Percentiles rank a stretch among this genome's conserved stretches.
Evolutionary conservation across 495 filamentous ascomycete genomes (phyloP).

Genomic region (Podospora conica): DNA sequence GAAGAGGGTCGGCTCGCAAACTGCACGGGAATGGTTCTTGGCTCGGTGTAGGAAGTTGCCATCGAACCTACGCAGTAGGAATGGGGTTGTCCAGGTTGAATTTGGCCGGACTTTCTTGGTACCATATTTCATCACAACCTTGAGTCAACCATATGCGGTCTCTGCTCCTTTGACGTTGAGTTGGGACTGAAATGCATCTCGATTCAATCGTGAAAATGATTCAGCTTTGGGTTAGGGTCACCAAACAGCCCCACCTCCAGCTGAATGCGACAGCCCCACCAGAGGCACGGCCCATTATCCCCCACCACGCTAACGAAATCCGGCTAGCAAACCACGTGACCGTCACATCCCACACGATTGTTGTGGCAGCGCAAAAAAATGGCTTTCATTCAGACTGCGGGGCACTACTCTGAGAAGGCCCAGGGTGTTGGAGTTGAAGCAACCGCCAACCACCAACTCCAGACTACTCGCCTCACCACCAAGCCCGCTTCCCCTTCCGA

Average conservation of each 20-base stretch:
- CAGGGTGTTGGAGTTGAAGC: slow-evolving; percentile 4
- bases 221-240: background rate
- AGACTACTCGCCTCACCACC: slow-evolving; percentile 3
- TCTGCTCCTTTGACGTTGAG: background rate
- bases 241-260: background rate
- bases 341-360: slow-evolving; percentile 4
- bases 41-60: background rate
- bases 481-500: slow-evolving; percentile 2
- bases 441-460: slow-evolving; percentile 1
- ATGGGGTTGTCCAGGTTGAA: background rate
- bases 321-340: slow-evolving; percentile 2
- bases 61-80: too few relatives aligned
- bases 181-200: background rate
- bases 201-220: background rate
- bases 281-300: background rate
- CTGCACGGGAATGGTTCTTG: too few relatives aligned
- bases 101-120: background rate
- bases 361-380: slow-evolving; percentile 7
- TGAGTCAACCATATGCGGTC: background rate
- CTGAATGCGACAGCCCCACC: background rate
- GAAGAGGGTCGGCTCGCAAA: background rate
- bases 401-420: background rate
- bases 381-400: slow-evolving; percentile 5
- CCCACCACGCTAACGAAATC: background rate
- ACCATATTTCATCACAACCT: too few relatives aligned